Conservation (phyloP, 352 stramenopile species). For the Phytophthora citricola region DNA sequence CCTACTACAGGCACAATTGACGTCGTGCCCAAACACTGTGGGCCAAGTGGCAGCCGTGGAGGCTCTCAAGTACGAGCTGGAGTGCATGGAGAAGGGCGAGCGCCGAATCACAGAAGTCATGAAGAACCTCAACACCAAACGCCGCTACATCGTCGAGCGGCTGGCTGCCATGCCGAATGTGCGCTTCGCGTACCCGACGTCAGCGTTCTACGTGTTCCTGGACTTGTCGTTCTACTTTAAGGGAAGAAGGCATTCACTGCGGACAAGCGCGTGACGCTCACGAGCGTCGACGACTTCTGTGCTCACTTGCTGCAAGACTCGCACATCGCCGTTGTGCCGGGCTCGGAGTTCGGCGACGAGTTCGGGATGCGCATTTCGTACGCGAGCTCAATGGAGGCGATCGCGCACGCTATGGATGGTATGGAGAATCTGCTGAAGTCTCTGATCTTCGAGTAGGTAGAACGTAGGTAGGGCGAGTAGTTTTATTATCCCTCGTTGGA, state of each 20-base stretch:
- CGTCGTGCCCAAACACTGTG: conserved; percentile 94
- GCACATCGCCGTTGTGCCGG: conserved; percentile 95
- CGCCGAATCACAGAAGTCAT: conserved; percentile 63
- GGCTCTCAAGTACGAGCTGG: conserved; percentile 89
- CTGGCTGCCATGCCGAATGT: conserved; percentile 89
- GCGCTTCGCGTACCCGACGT: conserved; percentile 86
- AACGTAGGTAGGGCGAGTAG: too few relatives aligned
- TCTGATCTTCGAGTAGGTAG: conserved; percentile 36
- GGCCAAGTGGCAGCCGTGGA: conserved; percentile 92
- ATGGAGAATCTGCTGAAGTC: conserved; percentile 69
- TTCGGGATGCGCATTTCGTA: conserved; percentile 94
- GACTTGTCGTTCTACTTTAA: conserved; percentile 89
- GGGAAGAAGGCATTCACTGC: conserved; percentile 45
- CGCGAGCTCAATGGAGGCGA: conserved; percentile 51
- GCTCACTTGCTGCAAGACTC: conserved; percentile 93
- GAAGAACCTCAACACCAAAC: conserved; percentile 80
- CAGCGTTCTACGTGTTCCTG: conserved; percentile 96
- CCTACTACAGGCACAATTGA: conserved; percentile 97
- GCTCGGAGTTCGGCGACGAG: conserved; percentile 95
- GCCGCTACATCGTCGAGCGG: conserved; percentile 89
- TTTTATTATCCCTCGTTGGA: too few relatives aligned
- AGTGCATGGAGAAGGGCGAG: conserved; percentile 54
- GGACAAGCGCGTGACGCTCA: conserved; percentile 52
- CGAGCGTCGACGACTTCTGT: conserved; percentile 82
- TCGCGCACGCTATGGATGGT: conserved; percentile 69